These are phyloP conservation scores for Hyaloscypha hepaticicola DNA, from an alignment of 495 filamentous ascomycete species.

Conservation along the genomic window DNA sequence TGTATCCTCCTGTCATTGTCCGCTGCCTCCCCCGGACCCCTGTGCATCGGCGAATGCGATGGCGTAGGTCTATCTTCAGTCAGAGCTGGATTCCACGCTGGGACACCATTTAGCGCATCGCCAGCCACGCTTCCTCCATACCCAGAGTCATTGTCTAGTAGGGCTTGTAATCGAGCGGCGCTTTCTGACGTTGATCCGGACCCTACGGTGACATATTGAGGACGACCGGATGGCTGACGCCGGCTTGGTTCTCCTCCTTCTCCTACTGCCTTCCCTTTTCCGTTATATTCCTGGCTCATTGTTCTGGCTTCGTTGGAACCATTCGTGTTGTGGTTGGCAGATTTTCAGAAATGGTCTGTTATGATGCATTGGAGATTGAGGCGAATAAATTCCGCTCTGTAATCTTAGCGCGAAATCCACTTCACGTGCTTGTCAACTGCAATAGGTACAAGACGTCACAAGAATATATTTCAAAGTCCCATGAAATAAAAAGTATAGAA, in stretches of 20 bases:
- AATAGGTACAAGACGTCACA: too few relatives aligned
- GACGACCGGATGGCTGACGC: conserved; percentile 17
- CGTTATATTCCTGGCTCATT: conserved; percentile 76
- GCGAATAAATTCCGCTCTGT: conserved; percentile 16
- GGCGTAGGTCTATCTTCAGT: conserved; percentile 67
- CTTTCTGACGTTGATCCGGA: conserved; percentile 76
- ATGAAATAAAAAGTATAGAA: too few relatives aligned
- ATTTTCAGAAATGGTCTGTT: conserved; percentile 11
- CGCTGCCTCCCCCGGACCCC: conserved; percentile 46
- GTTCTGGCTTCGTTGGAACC: conserved; percentile 27
- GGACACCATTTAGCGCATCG: conserved; percentile 45
- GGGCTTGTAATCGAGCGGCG: conserved; percentile 61
- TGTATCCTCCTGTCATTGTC: conserved; percentile 43
- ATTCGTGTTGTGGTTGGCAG: background rate
- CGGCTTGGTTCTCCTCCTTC: conserved; percentile 35
- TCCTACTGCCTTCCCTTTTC: conserved; percentile 45
- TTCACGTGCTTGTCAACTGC: conserved; percentile 14
- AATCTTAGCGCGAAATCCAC: conserved; percentile 23
- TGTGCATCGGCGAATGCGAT: conserved; percentile 51
- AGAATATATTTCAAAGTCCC: too few relatives aligned
- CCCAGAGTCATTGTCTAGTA: conserved; percentile 83
- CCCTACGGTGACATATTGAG: conserved; percentile 80
- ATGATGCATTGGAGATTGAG: conserved; percentile 21
- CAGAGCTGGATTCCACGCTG: conserved; percentile 52
- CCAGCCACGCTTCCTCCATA: conserved; percentile 76